Evolutionary conservation across 768 basidiomycete genomes (phyloP).

Genomic region (Kwoniella mangroviensis): DNA sequence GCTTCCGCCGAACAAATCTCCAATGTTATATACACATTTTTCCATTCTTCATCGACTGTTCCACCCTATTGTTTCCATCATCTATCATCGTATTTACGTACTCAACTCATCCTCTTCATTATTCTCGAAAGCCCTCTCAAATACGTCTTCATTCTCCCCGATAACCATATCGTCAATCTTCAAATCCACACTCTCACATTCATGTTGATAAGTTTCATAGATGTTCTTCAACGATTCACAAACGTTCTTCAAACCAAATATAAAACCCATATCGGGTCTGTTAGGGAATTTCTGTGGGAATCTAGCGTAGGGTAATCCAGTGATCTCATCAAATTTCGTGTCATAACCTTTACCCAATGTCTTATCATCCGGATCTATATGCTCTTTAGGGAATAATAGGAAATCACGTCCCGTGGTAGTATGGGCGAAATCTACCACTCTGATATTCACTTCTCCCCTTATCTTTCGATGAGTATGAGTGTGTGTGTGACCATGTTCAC

Average conservation of each 20-base stretch:
- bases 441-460: conserved; percentile 90
- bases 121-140: conserved; percentile 28
- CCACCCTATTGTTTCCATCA: not conserved
- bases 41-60: not conserved
- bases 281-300: conserved; percentile 92
- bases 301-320: conserved; percentile 82
- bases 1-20: not conserved
- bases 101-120: conserved; percentile 35
- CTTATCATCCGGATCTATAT: conserved; percentile 23
- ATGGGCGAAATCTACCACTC: conserved; percentile 97
- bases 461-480: conserved; percentile 60
- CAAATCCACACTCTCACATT: conserved; percentile 59
- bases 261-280: conserved; percentile 89
- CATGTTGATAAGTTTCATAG: conserved; percentile 83
- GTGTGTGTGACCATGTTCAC: conserved; percentile 13
- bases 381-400: conserved; percentile 67
- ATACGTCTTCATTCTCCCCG: conserved; percentile 45
- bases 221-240: conserved; percentile 76
- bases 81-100: conserved; percentile 15
- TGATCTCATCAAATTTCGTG: conserved; percentile 78
- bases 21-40: not conserved
- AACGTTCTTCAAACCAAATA: conserved; percentile 85
- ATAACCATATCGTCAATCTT: conserved; percentile 15
- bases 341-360: conserved; percentile 73
- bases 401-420: conserved; percentile 96